These are phyloP conservation scores for Trichoderma sp. DNA, from an alignment of 2,329 filamentous ascomycete genomes.

Conservation along the genomic window DNA sequence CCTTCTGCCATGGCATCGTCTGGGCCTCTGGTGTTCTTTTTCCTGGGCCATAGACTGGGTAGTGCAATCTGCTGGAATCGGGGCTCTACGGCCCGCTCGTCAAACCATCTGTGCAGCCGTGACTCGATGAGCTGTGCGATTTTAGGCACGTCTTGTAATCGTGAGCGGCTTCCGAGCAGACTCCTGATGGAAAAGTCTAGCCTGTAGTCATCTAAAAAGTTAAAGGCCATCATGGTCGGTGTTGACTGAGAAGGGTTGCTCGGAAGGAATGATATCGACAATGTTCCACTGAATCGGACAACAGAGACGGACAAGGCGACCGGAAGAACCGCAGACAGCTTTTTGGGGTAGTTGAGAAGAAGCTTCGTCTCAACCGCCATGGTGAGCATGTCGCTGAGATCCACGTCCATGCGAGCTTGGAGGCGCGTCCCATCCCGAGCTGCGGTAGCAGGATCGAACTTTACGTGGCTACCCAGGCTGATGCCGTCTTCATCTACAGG, in stretches of 20 bases:
- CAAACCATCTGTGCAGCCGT: conserved; percentile 82
- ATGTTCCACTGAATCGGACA: conserved; percentile 89
- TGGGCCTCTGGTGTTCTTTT: conserved; percentile 78
- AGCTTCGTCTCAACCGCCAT: conserved; percentile 93
- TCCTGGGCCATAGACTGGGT: conserved; percentile 80
- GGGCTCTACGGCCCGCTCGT: conserved; percentile 83
- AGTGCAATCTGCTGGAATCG: conserved; percentile 85
- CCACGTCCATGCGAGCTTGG: conserved; percentile 95
- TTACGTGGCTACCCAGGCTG: conserved; percentile 54
- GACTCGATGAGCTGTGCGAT: conserved; percentile 83
- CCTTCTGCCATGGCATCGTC: conserved; percentile 59
- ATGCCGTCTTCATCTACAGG: conserved; percentile 81
- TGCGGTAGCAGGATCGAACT: conserved; percentile 57
- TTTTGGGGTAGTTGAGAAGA: conserved; percentile 91
- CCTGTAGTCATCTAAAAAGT: conserved; percentile 86
- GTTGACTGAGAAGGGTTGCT: conserved; percentile 68
- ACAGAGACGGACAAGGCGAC: conserved; percentile 91
- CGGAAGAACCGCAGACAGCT: conserved; percentile 83
- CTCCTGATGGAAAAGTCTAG: conserved; percentile 82
- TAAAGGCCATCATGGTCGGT: conserved; percentile 90
- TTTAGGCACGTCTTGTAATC: conserved; percentile 84
- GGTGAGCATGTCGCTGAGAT: conserved; percentile 94
- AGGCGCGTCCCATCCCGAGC: conserved; percentile 71
- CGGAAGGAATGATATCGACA: conserved; percentile 92
- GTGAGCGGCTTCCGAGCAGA: conserved; percentile 76